Evolutionary conservation across 179 eudicot genomes (phyloP).

Genomic region (Beta lomatogona): DNA sequence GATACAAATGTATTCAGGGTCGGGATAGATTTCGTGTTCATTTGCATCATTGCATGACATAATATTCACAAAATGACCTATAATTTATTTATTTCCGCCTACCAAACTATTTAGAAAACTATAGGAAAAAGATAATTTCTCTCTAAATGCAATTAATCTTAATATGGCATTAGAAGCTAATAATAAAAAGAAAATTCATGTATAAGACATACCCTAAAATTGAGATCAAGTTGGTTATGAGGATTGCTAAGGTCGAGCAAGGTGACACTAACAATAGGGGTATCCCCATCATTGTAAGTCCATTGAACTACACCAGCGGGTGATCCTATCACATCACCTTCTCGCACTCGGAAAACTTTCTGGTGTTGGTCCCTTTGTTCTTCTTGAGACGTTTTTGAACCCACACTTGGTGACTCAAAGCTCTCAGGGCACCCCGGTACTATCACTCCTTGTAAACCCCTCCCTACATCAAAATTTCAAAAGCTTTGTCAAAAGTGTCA

Average conservation of each 20-base stretch:
- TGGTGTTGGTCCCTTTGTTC: constrained; percentile 50
- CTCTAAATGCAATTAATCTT: no score
- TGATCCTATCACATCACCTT: constrained; percentile 62
- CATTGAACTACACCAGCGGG: constrained; percentile 52
- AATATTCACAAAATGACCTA: no score
- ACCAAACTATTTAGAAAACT: no score
- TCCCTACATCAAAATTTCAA: constrained; percentile 32
- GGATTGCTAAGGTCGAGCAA: constrained; percentile 43
- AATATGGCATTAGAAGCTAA: no score
- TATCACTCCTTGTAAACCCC: constrained; percentile 53
- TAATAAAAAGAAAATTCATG: no score
- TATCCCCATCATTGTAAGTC: constrained; percentile 57
- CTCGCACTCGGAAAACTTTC: constrained; percentile 36
- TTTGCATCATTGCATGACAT: no score
- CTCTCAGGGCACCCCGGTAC: constrained; percentile 68
- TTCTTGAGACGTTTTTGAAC: constrained; percentile 22
- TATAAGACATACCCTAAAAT: constrained; percentile 37
- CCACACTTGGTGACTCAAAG: constrained; percentile 35
- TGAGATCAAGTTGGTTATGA: constrained; percentile 59
- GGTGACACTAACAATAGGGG: constrained; percentile 39
- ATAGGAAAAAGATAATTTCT: no score
- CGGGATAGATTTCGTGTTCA: no score
- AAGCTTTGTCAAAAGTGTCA: background rate
- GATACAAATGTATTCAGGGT: no score
- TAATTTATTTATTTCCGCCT: no score